Percentiles rank a stretch among this genome's conserved stretches.
These are phyloP conservation scores for Epichloe glyceriae DNA, from an alignment of 2,329 filamentous ascomycete species.

Conservation along the genomic window DNA sequence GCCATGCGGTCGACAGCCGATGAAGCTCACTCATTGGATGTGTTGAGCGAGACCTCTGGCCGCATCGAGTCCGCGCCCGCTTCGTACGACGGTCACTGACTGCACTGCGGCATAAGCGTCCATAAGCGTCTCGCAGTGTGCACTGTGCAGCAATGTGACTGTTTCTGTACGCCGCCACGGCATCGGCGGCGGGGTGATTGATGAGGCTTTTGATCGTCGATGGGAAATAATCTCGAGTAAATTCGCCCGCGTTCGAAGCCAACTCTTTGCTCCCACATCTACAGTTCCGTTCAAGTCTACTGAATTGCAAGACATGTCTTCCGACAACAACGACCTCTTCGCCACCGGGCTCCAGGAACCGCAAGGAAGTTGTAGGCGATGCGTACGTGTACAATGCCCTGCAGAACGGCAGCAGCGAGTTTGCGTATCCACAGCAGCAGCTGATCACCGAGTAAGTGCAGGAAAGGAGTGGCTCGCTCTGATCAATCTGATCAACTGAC, in stretches of 20 bases:
- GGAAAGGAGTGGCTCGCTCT: too few species aligned
- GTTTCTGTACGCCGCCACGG: background rate
- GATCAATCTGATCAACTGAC: too few species aligned
- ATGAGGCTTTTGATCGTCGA: too few species aligned
- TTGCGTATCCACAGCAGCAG: conserved; percentile 28
- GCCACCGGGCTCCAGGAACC: conserved; percentile 43
- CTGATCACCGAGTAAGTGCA: conserved; percentile 37
- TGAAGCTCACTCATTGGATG: background rate
- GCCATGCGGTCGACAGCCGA: background rate
- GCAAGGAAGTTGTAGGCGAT: conserved; percentile 43
- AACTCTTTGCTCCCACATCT: too few species aligned
- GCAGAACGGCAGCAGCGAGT: conserved; percentile 24
- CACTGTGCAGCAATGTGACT: background rate
- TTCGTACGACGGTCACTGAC: background rate
- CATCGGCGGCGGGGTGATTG: too few species aligned
- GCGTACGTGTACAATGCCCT: conserved; percentile 44
- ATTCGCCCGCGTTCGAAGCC: too few species aligned
- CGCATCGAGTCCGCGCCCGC: background rate
- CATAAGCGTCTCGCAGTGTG: background rate
- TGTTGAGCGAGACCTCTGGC: background rate
- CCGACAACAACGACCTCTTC: conserved; percentile 27
- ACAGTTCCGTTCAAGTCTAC: too few species aligned
- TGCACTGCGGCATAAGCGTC: background rate
- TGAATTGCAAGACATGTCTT: background rate
- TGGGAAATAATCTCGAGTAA: too few species aligned